A percentile compares a stretch with the other conserved stretches of the same genome.
Evolutionary conservation across 495 filamentous ascomycete species (phyloP).

Genomic region (Hypoxylon fragiforme): DNA sequence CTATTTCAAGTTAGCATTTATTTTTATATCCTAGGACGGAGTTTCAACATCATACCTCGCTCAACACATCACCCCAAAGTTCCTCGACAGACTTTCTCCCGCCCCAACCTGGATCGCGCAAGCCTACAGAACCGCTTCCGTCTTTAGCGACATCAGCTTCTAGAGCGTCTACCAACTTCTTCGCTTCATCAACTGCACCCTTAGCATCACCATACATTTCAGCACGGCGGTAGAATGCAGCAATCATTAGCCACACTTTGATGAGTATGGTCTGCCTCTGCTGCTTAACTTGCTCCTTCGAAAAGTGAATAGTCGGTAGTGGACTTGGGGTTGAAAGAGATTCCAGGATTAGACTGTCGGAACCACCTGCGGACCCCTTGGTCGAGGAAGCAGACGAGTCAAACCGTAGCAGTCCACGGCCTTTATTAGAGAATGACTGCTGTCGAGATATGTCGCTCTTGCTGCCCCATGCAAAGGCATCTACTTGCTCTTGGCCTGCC

Average conservation of each 20-base stretch:
- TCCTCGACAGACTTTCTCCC: conserved; percentile 74
- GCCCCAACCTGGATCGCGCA: conserved; percentile 71
- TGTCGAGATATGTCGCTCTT: conserved; percentile 32
- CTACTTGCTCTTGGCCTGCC: conserved; percentile 30
- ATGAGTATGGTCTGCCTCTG: conserved; percentile 65
- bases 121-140: conserved; percentile 46
- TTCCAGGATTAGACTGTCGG: conserved; percentile 27
- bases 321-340: conserved; percentile 35
- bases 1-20: conserved; percentile 50
- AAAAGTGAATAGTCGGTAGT: conserved; percentile 54
- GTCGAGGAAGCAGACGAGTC: conserved; percentile 37
- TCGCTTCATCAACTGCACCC: conserved; percentile 80
- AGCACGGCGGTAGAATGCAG: conserved; percentile 82
- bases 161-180: conserved; percentile 61
- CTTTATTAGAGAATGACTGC: conserved; percentile 37
- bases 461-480: conserved; percentile 42
- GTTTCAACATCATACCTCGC: conserved; percentile 59
- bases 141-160: conserved; percentile 59
- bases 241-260: conserved; percentile 88
- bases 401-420: conserved; percentile 36
- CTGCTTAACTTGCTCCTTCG: conserved; percentile 55
- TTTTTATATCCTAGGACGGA: not conserved
- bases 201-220: conserved; percentile 74
- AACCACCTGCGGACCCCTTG: conserved; percentile 26
- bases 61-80: conserved; percentile 76